Evolutionary conservation across 1,139 yeast species (phyloP), one percentile per base, ranked within the genome.

Genomic region (Yamadazyma dendronema): DNA sequence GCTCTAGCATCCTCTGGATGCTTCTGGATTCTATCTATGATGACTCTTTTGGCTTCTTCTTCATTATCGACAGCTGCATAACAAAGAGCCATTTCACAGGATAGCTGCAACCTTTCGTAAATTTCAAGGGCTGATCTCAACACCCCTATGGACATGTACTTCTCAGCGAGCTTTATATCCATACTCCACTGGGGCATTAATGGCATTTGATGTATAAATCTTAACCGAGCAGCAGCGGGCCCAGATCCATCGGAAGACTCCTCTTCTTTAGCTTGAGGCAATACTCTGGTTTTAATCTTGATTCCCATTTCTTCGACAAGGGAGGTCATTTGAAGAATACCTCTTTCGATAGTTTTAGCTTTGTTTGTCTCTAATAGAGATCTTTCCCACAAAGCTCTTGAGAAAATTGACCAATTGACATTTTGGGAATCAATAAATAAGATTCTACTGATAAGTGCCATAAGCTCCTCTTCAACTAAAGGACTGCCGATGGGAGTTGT

Each of bases 271-370:
- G 67, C 72, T 21, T 59, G 59, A 4, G 94, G 88, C 32, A 85
- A 72, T 37, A 80, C 61, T 43, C 82, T 72, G 2, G 82, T 64
- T 41, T 75, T 71, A 36, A 86, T 78, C 40, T 81, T 79, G 40
- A 83, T 71, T 1, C 95, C 96, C 30, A 89, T 68, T 56, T 90
- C 97, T 54, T 90, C 97, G 21, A 90, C 92, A 35, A 94, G 68
- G 4, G 95, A 82, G 36, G 92, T 94, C 83, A 94, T 82, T 61
- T 94, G 98, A 37, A 92, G 68, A 11, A 90, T 81, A 37, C 97
- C 97, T 59, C 98, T 77, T 61, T 94, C 98, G 16, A 90, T 82
- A 1, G 97, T 90, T 54, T 86, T 81, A 3, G 95, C 81, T 46
- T 81, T 83, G 31, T 72, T 72, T 0, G 96, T 78, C 58, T 94